Base-by-base conservation (phyloP, 768 basidiomycete species). In the Russula virescens region DNA sequence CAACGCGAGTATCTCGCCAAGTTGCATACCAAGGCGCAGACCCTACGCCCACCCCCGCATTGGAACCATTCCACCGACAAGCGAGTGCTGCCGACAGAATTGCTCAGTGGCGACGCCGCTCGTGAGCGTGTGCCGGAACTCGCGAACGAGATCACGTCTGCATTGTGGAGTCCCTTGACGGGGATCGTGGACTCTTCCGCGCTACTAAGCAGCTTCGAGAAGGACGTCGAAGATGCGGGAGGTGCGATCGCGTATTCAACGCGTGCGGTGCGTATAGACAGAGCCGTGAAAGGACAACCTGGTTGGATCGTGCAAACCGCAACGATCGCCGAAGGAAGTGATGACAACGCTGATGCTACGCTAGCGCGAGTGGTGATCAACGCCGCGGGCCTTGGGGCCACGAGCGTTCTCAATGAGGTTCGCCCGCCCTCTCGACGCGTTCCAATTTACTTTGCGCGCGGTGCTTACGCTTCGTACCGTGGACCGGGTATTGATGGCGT, bases 221-320 rank as follows among this genome's bases (percentile, higher is more conserved):
- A 80, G 69, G 91, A 97, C 57, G 85, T 98, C 57, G 73, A 75
- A 19, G 86, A 92, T 7, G 87, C 85, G 43, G 78, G 73, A 16
- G 87, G 86, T 7, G 81, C 87, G 55, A 75, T 97, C 11, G 89
- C 87, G 1, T 88, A 85, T 68, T 85, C 85, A 5, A 96, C 94
- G 0, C 80, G 80, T 19, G 91, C 91, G 34, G 93, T 96, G 19
- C 83, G 97, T 34, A 79, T 99, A 7, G 97, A 99, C 71, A 83
- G 82, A 2, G 79, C 77, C 69, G 67, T 68, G 51, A 71, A 72
- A 46, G 65, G 73, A 48, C 65, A 16, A 67, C 69, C 79, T 21
- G 94, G 95, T 2, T 98, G 94, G 94, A 85, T 95, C 21, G 88
- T 97, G 10, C 94, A 97, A 73, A 82, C 82, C 6, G 78, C 85